Percentiles rank a stretch among this genome's conserved stretches.
These are phyloP conservation scores for Moelleriella libera DNA, from an alignment of 2,329 filamentous ascomycete genomes.

Conservation along the genomic window DNA sequence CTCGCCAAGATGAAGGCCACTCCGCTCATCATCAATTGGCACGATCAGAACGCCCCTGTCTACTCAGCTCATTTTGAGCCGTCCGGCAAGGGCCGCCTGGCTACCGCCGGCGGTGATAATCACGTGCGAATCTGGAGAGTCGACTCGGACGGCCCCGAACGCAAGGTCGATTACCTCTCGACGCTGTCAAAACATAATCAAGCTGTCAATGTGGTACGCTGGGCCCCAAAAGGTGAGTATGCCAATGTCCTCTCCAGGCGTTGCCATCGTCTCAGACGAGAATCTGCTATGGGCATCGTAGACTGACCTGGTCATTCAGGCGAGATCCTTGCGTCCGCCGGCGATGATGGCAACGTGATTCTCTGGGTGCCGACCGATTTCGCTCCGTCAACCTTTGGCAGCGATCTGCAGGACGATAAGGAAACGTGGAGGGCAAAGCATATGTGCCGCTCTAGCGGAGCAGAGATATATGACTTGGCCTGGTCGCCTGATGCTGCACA, in stretches of 20 bases:
- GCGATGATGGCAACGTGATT: conserved; percentile 93
- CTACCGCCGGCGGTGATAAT: conserved; percentile 91
- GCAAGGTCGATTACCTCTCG: conserved; percentile 81
- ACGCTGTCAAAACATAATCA: conserved; percentile 90
- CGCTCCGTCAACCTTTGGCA: conserved; percentile 56
- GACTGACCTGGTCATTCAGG: conserved; percentile 33
- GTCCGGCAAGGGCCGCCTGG: conserved; percentile 77
- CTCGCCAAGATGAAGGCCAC: conserved; percentile 71
- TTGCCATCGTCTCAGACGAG: not conserved
- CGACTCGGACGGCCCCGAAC: conserved; percentile 69
- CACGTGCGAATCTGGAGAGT: conserved; percentile 94
- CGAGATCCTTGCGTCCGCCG: conserved; percentile 85
- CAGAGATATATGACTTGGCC: conserved; percentile 94
- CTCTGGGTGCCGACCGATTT: conserved; percentile 86
- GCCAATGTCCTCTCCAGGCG: not conserved
- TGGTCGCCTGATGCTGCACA: conserved; percentile 96
- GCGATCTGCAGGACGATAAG: conserved; percentile 81
- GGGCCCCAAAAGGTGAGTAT: conserved; percentile 72
- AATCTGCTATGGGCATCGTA: not conserved
- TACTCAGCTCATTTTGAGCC: conserved; percentile 97
- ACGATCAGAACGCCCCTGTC: conserved; percentile 90
- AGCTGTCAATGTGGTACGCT: conserved; percentile 94
- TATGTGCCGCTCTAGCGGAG: conserved; percentile 90
- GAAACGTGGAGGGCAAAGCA: conserved; percentile 95
- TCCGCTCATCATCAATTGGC: conserved; percentile 96